Conservation (phyloP, 805 yeast genomes). For the Hanseniaspora mollemarum region DNA sequence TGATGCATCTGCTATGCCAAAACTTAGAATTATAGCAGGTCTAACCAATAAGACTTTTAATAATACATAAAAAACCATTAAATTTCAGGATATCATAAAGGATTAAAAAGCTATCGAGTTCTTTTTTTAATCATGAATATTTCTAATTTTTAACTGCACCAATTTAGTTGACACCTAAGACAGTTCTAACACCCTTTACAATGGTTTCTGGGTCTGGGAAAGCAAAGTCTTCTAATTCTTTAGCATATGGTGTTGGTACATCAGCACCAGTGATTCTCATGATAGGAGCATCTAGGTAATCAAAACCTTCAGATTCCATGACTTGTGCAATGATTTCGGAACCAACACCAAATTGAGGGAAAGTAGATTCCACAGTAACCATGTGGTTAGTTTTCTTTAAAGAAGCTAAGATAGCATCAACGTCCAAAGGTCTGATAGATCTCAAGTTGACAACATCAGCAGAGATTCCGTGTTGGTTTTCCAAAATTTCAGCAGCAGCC, state of each 20-base stretch:
- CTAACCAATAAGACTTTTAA: too few species aligned
- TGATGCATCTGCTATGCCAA: too few species aligned
- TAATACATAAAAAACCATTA: not conserved
- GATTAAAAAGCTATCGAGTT: not conserved
- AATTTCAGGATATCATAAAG: not conserved
- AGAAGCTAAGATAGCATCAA: constrained; percentile 69
- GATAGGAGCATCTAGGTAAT: constrained; percentile 95
- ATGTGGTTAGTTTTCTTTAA: constrained; percentile 95
- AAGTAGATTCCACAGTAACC: constrained; percentile 92
- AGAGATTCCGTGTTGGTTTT: constrained; percentile 72
- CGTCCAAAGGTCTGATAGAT: constrained; percentile 92
- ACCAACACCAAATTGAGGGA: constrained; percentile 98
- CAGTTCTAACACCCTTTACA: constrained; percentile 75
- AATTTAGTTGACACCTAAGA: constrained; percentile 47
- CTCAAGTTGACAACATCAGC: constrained; percentile 94
- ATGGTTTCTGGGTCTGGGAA: constrained; percentile 94
- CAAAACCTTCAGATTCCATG: constrained; percentile 97
- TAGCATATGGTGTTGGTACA: constrained; percentile 97
- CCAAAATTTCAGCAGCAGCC: constrained; percentile 79
- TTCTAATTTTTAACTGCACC: not conserved
- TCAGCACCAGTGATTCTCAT: constrained; percentile 99
- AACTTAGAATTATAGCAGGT: too few species aligned
- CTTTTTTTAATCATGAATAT: not conserved
- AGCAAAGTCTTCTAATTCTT: constrained; percentile 91
- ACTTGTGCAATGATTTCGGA: constrained; percentile 95